Percentiles rank a stretch among this genome's conserved stretches.
phyloP scores from a whole-genome alignment of 768 basidiomycete species.

The Hypholoma sublateritium region DNA sequence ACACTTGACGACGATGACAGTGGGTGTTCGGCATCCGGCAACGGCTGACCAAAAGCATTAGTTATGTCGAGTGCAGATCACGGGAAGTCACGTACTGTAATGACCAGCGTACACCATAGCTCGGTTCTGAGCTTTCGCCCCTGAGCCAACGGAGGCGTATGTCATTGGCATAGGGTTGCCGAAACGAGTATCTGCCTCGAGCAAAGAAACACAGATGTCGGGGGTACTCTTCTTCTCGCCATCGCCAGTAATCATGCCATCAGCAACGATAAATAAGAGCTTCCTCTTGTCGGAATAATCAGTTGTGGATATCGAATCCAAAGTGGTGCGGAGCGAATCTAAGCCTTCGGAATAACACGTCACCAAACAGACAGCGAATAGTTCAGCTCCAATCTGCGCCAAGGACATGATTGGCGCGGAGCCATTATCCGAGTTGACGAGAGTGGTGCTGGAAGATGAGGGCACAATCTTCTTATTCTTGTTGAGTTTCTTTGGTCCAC shows the following conservation, averaged over 20 bases:
- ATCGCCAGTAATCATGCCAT: conserved; percentile 98
- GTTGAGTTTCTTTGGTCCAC: conserved; percentile 51
- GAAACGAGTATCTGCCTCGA: conserved; percentile 94
- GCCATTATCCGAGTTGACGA: conserved; percentile 43
- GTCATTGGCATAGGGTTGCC: conserved; percentile 95
- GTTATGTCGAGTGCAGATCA: conserved; percentile 2
- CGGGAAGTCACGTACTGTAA: conserved; percentile 68
- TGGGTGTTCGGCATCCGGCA: conserved; percentile 89
- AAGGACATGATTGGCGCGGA: conserved; percentile 75
- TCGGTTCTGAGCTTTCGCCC: conserved; percentile 86
- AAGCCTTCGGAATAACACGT: conserved; percentile 99
- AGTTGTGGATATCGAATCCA: conserved; percentile 91
- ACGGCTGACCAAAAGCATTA: conserved; percentile 45
- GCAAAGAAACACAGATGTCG: conserved; percentile 88
- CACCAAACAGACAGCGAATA: conserved; percentile 93
- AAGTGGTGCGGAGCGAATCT: conserved; percentile 85
- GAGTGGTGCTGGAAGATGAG: conserved; percentile 55
- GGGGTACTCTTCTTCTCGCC: conserved; percentile 96
- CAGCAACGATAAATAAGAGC: conserved; percentile 90
- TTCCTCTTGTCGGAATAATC: conserved; percentile 92
- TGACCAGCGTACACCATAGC: conserved; percentile 99
- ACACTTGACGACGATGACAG: conserved; percentile 93
- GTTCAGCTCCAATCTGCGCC: conserved; percentile 89
- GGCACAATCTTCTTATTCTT: conserved; percentile 49
- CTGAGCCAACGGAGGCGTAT: conserved; percentile 88